Base-by-base conservation (phyloP, 2,329 filamentous ascomycete species). In the Alternaria brassicicola region DNA sequence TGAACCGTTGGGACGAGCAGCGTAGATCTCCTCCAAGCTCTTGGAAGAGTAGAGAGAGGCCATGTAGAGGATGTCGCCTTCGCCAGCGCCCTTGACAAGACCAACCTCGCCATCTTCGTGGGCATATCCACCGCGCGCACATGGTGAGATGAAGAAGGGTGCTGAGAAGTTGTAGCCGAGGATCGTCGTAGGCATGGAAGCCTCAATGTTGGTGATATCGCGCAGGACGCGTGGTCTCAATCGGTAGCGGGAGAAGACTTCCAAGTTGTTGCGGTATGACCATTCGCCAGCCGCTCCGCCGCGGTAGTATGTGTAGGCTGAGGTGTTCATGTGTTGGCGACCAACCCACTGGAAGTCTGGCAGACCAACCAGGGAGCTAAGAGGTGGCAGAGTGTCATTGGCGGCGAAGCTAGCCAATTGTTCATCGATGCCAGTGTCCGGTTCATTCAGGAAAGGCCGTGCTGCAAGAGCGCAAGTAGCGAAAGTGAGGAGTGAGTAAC, bases 231-330 rank as follows among this genome's bases (percentile, higher is more conserved):
- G 78, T 8, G 84, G 82, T 48, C 80, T 78, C 39, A 85, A 75
- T 47, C 76, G 76, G 66, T 82, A 83, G 13, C 82, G 79, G 59
- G 78, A 75, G 71, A 79, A 86, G 26, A 81, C 78, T 71, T 86
- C 84, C 6, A 86, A 78, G 72, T 86, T 86, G 71, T 85, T 85
- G 47, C 84, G 79, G 73, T 85, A 85, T 1, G 78, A 76, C 80
- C 81, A 86, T 73, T 86, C 84, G 58, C 83, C 84, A 3, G 78
- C 83, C 4, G 83, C 83, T 19, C 83, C 84, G 62, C 83, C 84
- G 57, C 83, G 81, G 74, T 86, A 86, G 72, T 85, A 86, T n/a
- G 83, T 84, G 72, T 83, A 86, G 66, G 82, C 79, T 21, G 73
- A 66, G 12, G 64, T 59, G 55, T 82, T 79, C 65, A 86, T 78